Evolutionary conservation across 2,329 filamentous ascomycete genomes (phyloP), one percentile per base, ranked within the genome.

Genomic region (Curvularia spicifera): DNA sequence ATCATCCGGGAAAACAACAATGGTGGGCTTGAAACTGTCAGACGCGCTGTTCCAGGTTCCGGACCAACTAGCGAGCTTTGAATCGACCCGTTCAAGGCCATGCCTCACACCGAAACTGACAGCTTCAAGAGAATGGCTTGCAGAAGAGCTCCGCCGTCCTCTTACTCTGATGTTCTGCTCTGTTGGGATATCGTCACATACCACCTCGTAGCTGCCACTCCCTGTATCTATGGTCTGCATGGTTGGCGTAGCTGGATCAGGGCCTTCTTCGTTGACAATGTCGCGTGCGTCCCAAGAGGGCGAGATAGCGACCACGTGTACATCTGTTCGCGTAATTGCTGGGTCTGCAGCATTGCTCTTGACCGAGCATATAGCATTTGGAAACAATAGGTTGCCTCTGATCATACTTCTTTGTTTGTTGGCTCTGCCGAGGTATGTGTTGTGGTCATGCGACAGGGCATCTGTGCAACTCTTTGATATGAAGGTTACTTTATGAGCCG

Each of bases 221-320:
- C 59, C 61, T 1, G 74, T 72, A 35, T 76, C 68, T 3, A 72
- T 67, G 6, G 71, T 65, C 24, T 76, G 74, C 66, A 72, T 75
- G 2, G 69, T 76, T 0, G 73, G 70, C 3, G 69, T 76, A n/a
- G 64, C 64, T n/a, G 65, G 58, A 47, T 69, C 63, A 4, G 52
- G 45, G 26, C 28, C 44, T 12, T 44, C 49, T 5, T 64, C 42
- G 12, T 59, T 52, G 18, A 47, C 26, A 3, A 33, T 10, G 5
- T 55, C 53, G 1, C 50, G 53, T 2, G 46, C 22, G 22, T 22
- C 51, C 60, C 55, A 61, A 1, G 64, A 61, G 5, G 71, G 70
- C 15, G 71, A 53, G 33, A 71, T 65, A 3, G 72, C 66, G 31
- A 76, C 63, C 20, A 76, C 68, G 53, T 77, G 74, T 3, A 77